These are phyloP conservation scores for Lactarius indigo DNA, from an alignment of 768 basidiomycete genomes.

Conservation along the genomic window DNA sequence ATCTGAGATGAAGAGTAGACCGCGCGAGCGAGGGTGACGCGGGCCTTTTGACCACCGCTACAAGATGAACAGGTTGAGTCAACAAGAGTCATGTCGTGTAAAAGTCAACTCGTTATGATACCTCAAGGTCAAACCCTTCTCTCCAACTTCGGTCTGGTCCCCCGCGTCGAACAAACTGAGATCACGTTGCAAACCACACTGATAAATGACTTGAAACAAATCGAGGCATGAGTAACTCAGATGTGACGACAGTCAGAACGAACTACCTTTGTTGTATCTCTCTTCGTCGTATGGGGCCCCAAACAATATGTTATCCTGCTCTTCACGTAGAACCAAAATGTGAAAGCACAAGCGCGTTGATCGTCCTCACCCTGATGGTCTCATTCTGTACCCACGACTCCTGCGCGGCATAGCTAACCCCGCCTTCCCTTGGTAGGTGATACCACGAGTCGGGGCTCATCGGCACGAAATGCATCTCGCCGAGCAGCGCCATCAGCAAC, in stretches of 20 bases:
- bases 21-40: constrained; percentile 55
- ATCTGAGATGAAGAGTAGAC: constrained; percentile 59
- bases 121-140: constrained; percentile 50
- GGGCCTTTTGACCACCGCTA: constrained; percentile 57
- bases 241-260: background rate
- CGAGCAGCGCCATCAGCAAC: constrained; percentile 59
- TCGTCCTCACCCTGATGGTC: constrained; percentile 52
- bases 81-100: background rate
- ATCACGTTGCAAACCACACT: constrained; percentile 36
- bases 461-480: constrained; percentile 65
- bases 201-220: constrained; percentile 21
- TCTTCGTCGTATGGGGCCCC: constrained; percentile 43
- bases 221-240: background rate
- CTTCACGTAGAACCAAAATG: background rate
- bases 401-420: constrained; percentile 79
- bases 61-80: background rate
- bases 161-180: constrained; percentile 46
- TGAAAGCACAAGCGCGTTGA: background rate
- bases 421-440: constrained; percentile 61
- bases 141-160: constrained; percentile 55
- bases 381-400: constrained; percentile 86
- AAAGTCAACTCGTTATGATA: background rate
- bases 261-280: constrained; percentile 41
- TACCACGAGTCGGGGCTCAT: constrained; percentile 55
- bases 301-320: constrained; percentile 50